Evolutionary conservation across 305 asterid genomes (phyloP).

Genomic region (Ajuga reptans): DNA sequence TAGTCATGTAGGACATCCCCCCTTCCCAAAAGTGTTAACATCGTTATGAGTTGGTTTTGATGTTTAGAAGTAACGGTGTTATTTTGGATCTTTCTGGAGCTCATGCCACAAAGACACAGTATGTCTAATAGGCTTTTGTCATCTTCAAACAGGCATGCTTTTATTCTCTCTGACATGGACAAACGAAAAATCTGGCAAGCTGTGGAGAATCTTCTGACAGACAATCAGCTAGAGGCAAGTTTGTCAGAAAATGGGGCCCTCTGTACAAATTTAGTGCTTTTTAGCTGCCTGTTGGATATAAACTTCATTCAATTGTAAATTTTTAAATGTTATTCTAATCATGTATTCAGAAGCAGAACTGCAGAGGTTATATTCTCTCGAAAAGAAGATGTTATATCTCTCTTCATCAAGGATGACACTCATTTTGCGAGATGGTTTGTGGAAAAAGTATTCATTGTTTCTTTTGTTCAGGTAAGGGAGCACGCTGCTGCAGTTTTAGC

Average conservation of each 20-base stretch:
- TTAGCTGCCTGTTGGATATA: conserved; percentile 2
- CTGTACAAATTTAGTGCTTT: background rate
- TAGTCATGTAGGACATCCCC: conserved; percentile 9
- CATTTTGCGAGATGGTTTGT: conserved; percentile 11
- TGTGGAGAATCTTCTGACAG: conserved; percentile 77
- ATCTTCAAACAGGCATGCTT: conserved; percentile 66
- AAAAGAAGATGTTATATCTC: background rate
- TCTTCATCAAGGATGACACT: conserved; percentile 14
- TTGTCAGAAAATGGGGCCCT: conserved; percentile 14
- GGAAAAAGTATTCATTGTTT: background rate
- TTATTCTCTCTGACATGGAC: conserved; percentile 58
- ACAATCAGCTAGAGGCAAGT: conserved; percentile 91
- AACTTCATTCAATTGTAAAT: background rate
- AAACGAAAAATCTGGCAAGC: conserved; percentile 78
- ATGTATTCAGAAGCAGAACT: background rate
- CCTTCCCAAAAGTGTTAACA: background rate
- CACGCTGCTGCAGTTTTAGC: conserved; percentile 99
- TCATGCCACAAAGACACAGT: background rate
- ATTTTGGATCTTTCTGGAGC: conserved; percentile 9
- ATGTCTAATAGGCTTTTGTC: conserved; percentile 19
- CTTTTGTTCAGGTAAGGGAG: conserved; percentile 73
- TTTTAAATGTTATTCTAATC: background rate
- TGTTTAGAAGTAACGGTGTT: conserved; percentile 6
- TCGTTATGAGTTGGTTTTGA: conserved; percentile 12
- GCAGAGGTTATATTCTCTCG: too few species aligned